Percentiles rank a stretch among this genome's conserved stretches.
phyloP scores from a whole-genome alignment of 148 eudicot species.

The Camellia granthamiana region DNA sequence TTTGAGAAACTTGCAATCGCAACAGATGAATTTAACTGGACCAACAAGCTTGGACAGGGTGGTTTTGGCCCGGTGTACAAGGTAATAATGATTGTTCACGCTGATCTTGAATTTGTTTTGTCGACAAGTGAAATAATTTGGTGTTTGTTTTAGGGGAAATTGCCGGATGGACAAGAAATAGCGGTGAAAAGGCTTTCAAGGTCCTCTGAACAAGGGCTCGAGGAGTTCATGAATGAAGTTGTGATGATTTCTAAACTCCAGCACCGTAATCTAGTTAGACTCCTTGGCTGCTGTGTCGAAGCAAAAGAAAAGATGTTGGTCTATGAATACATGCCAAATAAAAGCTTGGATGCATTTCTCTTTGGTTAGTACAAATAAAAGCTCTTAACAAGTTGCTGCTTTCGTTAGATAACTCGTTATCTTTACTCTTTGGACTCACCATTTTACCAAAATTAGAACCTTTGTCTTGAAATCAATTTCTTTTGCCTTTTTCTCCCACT shows the following conservation, averaged over 20 bases:
- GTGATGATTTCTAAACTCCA: conserved; percentile 51
- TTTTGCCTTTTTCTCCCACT: background rate
- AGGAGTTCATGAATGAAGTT: conserved; percentile 54
- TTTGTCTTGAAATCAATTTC: no score
- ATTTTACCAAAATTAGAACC: no score
- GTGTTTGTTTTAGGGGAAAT: conserved; percentile 29
- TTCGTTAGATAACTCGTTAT: no score
- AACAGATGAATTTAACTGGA: conserved; percentile 30
- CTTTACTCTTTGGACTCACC: no score
- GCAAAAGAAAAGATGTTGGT: conserved; percentile 42
- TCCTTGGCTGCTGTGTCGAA: conserved; percentile 48
- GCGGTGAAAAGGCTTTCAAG: conserved; percentile 51
- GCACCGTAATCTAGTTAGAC: conserved; percentile 55
- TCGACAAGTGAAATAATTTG: background rate
- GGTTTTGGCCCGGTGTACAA: conserved; percentile 50
- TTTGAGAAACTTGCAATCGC: conserved; percentile 36
- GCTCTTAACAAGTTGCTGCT: background rate
- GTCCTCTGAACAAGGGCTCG: conserved; percentile 44
- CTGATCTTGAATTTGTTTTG: background rate
- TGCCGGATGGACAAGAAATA: conserved; percentile 37
- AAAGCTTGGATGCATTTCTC: conserved; percentile 45
- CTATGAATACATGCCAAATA: conserved; percentile 17
- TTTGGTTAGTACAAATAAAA: conserved; percentile 33
- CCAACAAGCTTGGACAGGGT: conserved; percentile 49
- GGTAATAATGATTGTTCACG: background rate